Evolutionary conservation across 352 stramenopile species (phyloP).

Genomic region (Pythium dissotocum): DNA sequence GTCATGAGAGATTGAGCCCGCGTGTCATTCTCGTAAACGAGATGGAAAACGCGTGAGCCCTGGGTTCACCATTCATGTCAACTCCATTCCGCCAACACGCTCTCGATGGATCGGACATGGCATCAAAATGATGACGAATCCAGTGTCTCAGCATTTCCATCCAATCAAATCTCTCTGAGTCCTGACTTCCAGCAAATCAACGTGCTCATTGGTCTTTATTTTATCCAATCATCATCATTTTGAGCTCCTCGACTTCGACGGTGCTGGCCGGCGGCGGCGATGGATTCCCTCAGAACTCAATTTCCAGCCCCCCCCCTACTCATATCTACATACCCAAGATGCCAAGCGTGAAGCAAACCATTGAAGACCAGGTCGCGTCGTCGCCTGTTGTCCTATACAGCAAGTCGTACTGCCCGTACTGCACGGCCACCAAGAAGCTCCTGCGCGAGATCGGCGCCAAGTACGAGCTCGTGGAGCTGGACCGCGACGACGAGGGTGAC

Average conservation of each 20-base stretch:
- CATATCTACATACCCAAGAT: constrained; percentile 29
- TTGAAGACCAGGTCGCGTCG: constrained; percentile 51
- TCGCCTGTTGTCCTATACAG: constrained; percentile 81
- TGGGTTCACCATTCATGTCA: too few species aligned
- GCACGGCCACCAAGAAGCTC: constrained; percentile 64
- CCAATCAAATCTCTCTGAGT: background rate
- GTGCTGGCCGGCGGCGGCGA: too few species aligned
- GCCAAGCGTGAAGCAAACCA: constrained; percentile 53
- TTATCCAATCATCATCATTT: background rate
- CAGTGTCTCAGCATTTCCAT: constrained; percentile 1
- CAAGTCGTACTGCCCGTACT: constrained; percentile 96
- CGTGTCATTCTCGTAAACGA: too few species aligned
- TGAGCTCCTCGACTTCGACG: background rate
- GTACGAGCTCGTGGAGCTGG: constrained; percentile 58
- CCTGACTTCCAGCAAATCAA: constrained; percentile 1
- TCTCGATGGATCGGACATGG: background rate
- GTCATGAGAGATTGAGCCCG: too few species aligned
- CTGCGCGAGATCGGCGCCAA: constrained; percentile 46
- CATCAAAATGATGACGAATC: constrained; percentile 1
- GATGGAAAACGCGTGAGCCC: too few species aligned
- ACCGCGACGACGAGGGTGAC: constrained; percentile 43
- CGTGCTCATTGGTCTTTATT: background rate
- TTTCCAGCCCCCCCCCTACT: constrained; percentile 5
- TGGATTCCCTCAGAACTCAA: background rate
- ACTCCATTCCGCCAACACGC: background rate